phyloP scores from a whole-genome alignment of 2,329 filamentous ascomycete species.

The Apiospora phragmitis region DNA sequence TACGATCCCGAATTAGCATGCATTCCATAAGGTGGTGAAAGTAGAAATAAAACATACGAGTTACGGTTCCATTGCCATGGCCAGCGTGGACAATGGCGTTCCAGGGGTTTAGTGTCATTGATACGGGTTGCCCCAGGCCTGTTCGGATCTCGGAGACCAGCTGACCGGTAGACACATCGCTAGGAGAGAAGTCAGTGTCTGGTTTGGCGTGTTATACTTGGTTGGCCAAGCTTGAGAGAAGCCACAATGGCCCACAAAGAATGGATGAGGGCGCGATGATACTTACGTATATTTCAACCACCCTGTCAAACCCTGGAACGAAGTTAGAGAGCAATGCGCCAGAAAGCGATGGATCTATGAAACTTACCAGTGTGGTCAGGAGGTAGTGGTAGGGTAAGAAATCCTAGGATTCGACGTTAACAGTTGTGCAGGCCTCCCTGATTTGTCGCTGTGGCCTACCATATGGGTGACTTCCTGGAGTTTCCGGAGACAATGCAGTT shows the following conservation, averaged over 20 bases:
- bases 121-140: constrained; percentile 77
- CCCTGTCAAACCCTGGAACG: constrained; percentile 69
- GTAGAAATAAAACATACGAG: not conserved
- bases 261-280: not conserved
- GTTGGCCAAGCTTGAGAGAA: not conserved
- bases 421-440: not conserved
- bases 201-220: not conserved
- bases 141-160: constrained; percentile 85
- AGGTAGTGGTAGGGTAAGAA: constrained; percentile 97
- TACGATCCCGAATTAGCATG: constrained; percentile 33
- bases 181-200: not conserved
- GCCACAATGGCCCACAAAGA: not conserved
- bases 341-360: not conserved
- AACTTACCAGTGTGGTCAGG: constrained; percentile 76
- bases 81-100: constrained; percentile 92
- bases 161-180: constrained; percentile 87
- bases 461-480: constrained; percentile 90
- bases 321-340: constrained; percentile 20
- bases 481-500: constrained; percentile 87
- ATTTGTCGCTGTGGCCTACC: constrained; percentile 23
- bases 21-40: not conserved
- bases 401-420: constrained; percentile 46
- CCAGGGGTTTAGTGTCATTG: constrained; percentile 84
- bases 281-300: constrained; percentile 78
- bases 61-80: constrained; percentile 89